Base-by-base conservation (phyloP, 2,329 filamentous ascomycete species). In the Penicillium occitanis region DNA sequence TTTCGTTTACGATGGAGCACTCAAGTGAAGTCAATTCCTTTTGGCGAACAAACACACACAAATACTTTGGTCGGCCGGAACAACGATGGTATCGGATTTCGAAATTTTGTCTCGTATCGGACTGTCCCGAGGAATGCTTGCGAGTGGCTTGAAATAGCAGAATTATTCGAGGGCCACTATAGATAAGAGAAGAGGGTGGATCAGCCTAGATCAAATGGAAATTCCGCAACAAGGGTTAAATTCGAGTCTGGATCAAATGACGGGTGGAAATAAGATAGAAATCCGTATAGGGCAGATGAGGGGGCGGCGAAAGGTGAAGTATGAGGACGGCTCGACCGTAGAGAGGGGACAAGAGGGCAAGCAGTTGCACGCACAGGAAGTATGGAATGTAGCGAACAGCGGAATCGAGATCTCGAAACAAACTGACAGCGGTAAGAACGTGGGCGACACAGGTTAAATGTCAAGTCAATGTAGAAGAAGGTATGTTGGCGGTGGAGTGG, bases 301-400 rank as follows among this genome's bases (percentile, higher is more conserved):
- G 67, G 66, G 64, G 64, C 62, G 40, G 64, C 68, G 63, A 67
- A 63, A 66, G 68, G 65, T 61, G 64, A 65, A 65, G 66, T 63
- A 63, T 62, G 58, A 67, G 62, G 59, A 30, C 66, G 46, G 60
- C 40, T 57, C 53, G 50, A 28, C 64, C 3, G 57, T 63, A 64
- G 65, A 67, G 55, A 68, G 66, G 67, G 58, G 66, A 65, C 53
- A 22, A 67, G 62, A 68, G 67, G 33, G 37, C 28, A 62, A 48
- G 33, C 30, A 57, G 53, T 46, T 37, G 35, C 25, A 65, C 55
- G 42, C 46, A 61, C 63, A 37, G 25, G 14, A 51, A 50, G 10
- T 19, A 44, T 63, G 60, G 50, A 63, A 51, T 63, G 44, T 53
- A 33, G 33, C 60, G 58, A 51, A 63, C 13, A 33, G 44, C 10